These are phyloP conservation scores for Heterobasidion parviporum DNA, from an alignment of 1,284 basidiomycete species.

Conservation along the genomic window DNA sequence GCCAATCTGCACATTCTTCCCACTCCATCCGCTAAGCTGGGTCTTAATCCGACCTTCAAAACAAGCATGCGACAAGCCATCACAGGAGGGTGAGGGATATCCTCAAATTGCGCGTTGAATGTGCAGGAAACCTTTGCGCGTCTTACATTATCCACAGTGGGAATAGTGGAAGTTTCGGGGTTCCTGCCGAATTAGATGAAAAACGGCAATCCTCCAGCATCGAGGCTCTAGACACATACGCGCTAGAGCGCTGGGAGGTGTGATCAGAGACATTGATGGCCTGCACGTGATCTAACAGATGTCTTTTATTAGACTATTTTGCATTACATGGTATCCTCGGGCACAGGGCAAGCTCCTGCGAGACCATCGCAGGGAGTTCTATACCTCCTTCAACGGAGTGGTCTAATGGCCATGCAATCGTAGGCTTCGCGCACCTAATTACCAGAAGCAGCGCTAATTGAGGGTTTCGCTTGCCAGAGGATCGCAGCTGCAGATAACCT, in stretches of 20 bases:
- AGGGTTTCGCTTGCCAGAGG: slow-evolving; percentile 25
- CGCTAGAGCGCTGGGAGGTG: slow-evolving; percentile 93
- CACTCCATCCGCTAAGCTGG: slow-evolving; percentile 49
- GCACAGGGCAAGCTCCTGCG: slow-evolving; percentile 58
- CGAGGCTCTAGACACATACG: slow-evolving; percentile 76
- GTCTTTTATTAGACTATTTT: slow-evolving; percentile 67
- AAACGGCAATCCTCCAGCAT: slow-evolving; percentile 46
- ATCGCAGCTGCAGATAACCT: slow-evolving; percentile 76
- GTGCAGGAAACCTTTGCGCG: not conserved
- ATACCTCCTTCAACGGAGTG: slow-evolving; percentile 75
- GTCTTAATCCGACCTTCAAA: slow-evolving; percentile 75
- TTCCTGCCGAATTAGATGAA: slow-evolving; percentile 63
- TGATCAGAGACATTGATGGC: not conserved
- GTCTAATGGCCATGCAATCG: slow-evolving; percentile 74
- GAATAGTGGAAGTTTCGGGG: slow-evolving; percentile 85
- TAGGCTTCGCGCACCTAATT: slow-evolving; percentile 22
- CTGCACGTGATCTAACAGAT: not conserved
- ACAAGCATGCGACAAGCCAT: slow-evolving; percentile 79
- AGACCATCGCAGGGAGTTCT: slow-evolving; percentile 78
- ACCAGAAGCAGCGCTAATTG: too few relatives aligned
- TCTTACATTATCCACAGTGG: slow-evolving; percentile 44
- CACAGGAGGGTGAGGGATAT: slow-evolving; percentile 72
- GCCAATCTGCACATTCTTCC: slow-evolving; percentile 71
- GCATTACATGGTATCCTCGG: slow-evolving; percentile 98
- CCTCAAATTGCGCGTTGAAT: not conserved